Evolutionary conservation across 2,329 filamentous ascomycete species (phyloP), one percentile per base, ranked within the genome.

Genomic region (Diplodia intermedia): DNA sequence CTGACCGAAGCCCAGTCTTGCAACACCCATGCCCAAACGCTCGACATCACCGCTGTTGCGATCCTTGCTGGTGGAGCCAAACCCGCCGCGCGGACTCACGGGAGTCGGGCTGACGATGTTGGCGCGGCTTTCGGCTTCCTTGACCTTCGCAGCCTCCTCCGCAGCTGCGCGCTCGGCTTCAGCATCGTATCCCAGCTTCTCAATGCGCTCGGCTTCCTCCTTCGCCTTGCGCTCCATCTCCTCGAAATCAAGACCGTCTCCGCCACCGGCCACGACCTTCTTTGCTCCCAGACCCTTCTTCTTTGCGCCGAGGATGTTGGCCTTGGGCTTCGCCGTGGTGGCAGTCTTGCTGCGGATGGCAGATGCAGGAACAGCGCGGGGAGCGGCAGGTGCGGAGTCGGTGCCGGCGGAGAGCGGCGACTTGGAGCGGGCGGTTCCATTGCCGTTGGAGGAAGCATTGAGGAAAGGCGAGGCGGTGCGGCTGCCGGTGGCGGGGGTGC

Each of bases 211-310:
- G 2, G 94, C 95, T 80, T 99, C 95, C 80, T 98, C 95, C 79
- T 94, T 97, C 53, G 95, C 95, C 82, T 96, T 97, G 80, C 92
- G 93, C 84, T 99, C 95, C 3, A 94, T 95, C 79, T 94, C 95
- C 71, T 99, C 95, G 75, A 99, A 99, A 82, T 99, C 94, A 71
- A 99, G 74, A 12, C 29, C 43, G 15, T 74, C 77, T 15, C 72
- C 94, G 14, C 89, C 82, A 72, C 94, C 55, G 84, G 86, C 38
- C 82, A 40, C 38, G 82, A 40, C 88, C 84, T 98, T 98, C 88
- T 98, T 84, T 36, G 82, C 83, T 38, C 83, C 83, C 14, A 85
- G 75, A 38, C 82, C 82, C 71, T 79, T 83, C 78, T 84, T 85
- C 78, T 85, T 98, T 33, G 90, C 94, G 43, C 94, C 95, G 12